phyloP scores from a whole-genome alignment of 805 yeast genomes.

The Wickerhamomyces mucosus region DNA sequence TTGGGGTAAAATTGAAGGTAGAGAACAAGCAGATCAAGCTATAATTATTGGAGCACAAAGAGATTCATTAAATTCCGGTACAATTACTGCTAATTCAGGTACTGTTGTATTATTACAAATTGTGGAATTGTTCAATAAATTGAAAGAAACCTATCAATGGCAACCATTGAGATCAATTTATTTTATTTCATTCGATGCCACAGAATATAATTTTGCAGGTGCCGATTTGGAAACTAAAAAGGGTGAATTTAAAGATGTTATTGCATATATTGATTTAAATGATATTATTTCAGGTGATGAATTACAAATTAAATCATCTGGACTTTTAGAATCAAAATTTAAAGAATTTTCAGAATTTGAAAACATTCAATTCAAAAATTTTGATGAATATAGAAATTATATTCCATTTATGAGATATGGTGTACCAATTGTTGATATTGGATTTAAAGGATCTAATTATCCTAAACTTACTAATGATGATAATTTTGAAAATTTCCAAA shows the following conservation, averaged over 20 bases:
- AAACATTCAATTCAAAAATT: constrained; percentile 33
- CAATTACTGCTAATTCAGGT: constrained; percentile 63
- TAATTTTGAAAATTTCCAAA: constrained; percentile 43
- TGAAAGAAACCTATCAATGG: constrained; percentile 66
- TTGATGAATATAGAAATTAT: constrained; percentile 48
- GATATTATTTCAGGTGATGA: constrained; percentile 48
- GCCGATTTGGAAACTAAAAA: constrained; percentile 52
- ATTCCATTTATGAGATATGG: constrained; percentile 59
- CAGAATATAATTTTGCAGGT: constrained; percentile 76
- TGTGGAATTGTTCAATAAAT: constrained; percentile 53
- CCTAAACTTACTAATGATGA: constrained; percentile 59
- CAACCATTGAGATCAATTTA: constrained; percentile 72
- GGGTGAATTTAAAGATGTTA: constrained; percentile 51
- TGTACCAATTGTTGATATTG: constrained; percentile 58
- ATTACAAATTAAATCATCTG: constrained; percentile 37
- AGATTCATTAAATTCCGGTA: constrained; percentile 72
- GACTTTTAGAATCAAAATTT: constrained; percentile 10
- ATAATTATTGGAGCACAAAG: constrained; percentile 76
- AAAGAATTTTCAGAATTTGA: constrained; percentile 34
- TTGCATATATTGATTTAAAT: constrained; percentile 64
- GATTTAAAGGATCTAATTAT: constrained; percentile 32
- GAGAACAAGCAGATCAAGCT: constrained; percentile 68
- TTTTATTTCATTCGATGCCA: constrained; percentile 78
- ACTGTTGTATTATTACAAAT: constrained; percentile 65
- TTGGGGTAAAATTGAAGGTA: constrained; percentile 66